Conservation (phyloP, 1,139 yeast species). For the Blastobotrys raffinosifermentans region DNA sequence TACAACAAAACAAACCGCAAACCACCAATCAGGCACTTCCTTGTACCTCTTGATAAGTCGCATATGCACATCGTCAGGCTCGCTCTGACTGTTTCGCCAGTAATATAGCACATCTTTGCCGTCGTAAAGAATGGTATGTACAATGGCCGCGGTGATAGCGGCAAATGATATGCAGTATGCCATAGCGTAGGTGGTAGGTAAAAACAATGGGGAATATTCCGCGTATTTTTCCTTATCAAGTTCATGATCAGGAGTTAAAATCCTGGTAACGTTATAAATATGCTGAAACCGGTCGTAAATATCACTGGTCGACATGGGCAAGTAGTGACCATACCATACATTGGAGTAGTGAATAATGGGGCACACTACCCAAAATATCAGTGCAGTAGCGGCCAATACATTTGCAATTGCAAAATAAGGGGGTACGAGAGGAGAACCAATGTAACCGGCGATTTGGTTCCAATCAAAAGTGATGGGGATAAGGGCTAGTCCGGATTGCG, state of each 20-base stretch:
- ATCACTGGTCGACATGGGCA: slow-evolving; percentile 44
- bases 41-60: slow-evolving; percentile 54
- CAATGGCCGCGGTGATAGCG: slow-evolving; percentile 50
- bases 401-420: slow-evolving; percentile 56
- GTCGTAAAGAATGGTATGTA: slow-evolving; percentile 52
- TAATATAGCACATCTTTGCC: slow-evolving; percentile 47
- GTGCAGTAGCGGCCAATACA: slow-evolving; percentile 42
- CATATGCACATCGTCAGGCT: slow-evolving; percentile 55
- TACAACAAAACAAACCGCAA: slow-evolving; percentile 40
- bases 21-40: slow-evolving; percentile 70
- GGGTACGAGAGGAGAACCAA: slow-evolving; percentile 62
- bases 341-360: slow-evolving; percentile 48
- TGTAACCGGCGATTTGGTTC: slow-evolving; percentile 50
- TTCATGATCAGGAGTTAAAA: slow-evolving; percentile 40
- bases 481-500: slow-evolving; percentile 54
- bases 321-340: slow-evolving; percentile 45
- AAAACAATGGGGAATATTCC: slow-evolving; percentile 53
- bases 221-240: slow-evolving; percentile 47
- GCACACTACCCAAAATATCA: slow-evolving; percentile 41
- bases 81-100: slow-evolving; percentile 40
- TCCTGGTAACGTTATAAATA: slow-evolving; percentile 40
- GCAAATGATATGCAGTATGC: slow-evolving; percentile 63
- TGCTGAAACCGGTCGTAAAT: slow-evolving; percentile 43
- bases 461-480: slow-evolving; percentile 58
- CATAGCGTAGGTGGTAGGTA: slow-evolving; percentile 58